These are phyloP conservation scores for Nannochloris sp. DNA, from an alignment of 139 green algal species.

Conservation along the genomic window DNA sequence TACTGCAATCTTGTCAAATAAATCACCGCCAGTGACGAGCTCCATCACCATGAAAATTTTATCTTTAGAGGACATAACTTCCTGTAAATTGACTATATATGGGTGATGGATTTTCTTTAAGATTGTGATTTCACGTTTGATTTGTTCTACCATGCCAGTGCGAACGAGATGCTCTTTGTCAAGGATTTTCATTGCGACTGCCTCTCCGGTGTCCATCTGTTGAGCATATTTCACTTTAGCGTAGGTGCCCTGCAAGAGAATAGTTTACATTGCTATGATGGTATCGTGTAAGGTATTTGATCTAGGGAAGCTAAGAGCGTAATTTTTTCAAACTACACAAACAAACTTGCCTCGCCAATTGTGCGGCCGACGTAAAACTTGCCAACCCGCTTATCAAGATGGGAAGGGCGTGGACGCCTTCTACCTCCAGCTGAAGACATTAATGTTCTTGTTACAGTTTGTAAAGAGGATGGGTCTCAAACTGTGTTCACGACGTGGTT, in stretches of 20 bases:
- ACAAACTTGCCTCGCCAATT: slow-evolving; percentile 49
- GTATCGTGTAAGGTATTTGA: no score
- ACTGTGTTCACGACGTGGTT: no score
- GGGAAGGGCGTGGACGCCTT: background rate
- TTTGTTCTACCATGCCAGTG: slow-evolving; percentile 26
- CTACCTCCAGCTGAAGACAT: slow-evolving; percentile 1
- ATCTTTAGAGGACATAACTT: slow-evolving; percentile 53
- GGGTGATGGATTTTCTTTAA: slow-evolving; percentile 54
- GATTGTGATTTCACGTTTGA: slow-evolving; percentile 63
- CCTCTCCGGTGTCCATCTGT: slow-evolving; percentile 45
- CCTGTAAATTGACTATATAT: slow-evolving; percentile 57
- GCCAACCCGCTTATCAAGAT: slow-evolving; percentile 32
- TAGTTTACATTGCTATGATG: no score
- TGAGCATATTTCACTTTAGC: slow-evolving; percentile 64
- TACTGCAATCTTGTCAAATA: slow-evolving; percentile 59
- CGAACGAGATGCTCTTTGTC: slow-evolving; percentile 35
- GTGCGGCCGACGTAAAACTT: slow-evolving; percentile 55
- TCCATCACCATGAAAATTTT: slow-evolving; percentile 76
- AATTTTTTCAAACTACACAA: background rate
- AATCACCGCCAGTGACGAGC: slow-evolving; percentile 59
- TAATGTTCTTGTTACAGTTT: no score
- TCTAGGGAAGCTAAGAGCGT: background rate
- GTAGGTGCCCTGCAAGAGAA: slow-evolving; percentile 42
- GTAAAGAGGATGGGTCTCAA: no score
- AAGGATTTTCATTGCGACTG: slow-evolving; percentile 61